These are phyloP conservation scores for Gamarada debralockiae DNA, from an alignment of 495 filamentous ascomycete species.

Conservation along the genomic window DNA sequence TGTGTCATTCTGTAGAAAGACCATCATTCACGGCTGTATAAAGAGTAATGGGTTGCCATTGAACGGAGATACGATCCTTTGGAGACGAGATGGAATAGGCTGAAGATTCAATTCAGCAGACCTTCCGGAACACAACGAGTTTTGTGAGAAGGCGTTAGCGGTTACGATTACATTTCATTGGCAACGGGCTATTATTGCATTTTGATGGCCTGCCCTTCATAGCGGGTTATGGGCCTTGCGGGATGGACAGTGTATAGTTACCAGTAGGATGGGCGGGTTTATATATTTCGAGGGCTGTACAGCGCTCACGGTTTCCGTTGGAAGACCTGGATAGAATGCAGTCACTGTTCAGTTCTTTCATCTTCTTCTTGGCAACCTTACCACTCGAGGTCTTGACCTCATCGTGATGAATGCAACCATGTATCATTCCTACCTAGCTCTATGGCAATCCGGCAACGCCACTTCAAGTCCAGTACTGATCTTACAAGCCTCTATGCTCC, in stretches of 20 bases:
- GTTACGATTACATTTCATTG: background rate
- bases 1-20: conserved; percentile 72
- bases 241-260: conserved; percentile 15
- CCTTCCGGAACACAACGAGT: background rate
- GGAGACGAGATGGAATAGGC: background rate
- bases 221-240: background rate
- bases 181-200: conserved; percentile 1
- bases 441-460: conserved; percentile 15
- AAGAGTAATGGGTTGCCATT: background rate
- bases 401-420: background rate
- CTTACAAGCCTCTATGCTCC: conserved; percentile 11
- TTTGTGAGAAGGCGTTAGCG: background rate
- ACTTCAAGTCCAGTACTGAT: conserved; percentile 9
- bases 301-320: background rate
- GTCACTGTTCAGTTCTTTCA: background rate
- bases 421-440: conserved; percentile 5
- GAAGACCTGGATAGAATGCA: conserved; percentile 5
- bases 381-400: too few relatives aligned
- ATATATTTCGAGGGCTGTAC: background rate
- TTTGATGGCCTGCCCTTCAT: background rate
- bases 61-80: background rate
- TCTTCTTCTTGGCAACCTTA: too few relatives aligned
- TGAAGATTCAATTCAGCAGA: background rate
- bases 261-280: background rate
- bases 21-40: conserved; percentile 19